Base-by-base conservation (phyloP, 495 filamentous ascomycete species). In the Viridothelium virens region DNA sequence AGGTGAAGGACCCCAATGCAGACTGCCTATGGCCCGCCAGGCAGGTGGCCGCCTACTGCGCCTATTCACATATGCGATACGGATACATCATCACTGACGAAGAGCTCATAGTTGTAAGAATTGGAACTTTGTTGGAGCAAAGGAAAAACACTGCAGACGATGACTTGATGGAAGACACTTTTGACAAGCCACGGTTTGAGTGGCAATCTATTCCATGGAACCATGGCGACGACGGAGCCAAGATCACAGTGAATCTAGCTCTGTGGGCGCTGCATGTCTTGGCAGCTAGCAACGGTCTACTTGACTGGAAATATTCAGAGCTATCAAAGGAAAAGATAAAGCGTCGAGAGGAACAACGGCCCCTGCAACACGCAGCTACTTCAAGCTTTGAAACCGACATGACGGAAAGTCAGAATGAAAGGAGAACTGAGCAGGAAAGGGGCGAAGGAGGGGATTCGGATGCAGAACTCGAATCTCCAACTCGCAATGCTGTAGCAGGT, bases 51-150 rank as follows among this genome's bases (percentile, higher is more conserved):
- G 53, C 53, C 25, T 59, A 59, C 53, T 59, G 53, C 31, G 31
- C 2, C n/a, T 36, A 36, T 36, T 59, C 53, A 14, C 31, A 59
- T 59, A 36, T 59, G 53, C 53, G 53, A 1, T 59, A 59, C 53
- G 53, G 53, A 33, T 59, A 59, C 18, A 59, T 59, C n/a, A 59
- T 59, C 5, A 36, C 53, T 59, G 53, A 59, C 14, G 31, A 59
- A 36, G 53, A 59, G 31, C 53, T 59, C 25, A 34, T 59, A 33
- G 53, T 59, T 36, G 53, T 36, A 33, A 59, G 53, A 59, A 59
- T 59, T 59, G n/a, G n/a, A 18, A 59, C 25, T 59, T 36, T 59
- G 53, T 10, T 14, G 53, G 31, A 59, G 25, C 25, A 36, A 33
- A 59, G 53, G 53, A 59, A 34, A 18, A 36, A 36, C 18, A n/a